Percentiles rank a stretch among this genome's conserved stretches.
Conservation (phyloP, 371 early-diverging fungal species). For the Apophysomyces trapeziformis region DNA sequence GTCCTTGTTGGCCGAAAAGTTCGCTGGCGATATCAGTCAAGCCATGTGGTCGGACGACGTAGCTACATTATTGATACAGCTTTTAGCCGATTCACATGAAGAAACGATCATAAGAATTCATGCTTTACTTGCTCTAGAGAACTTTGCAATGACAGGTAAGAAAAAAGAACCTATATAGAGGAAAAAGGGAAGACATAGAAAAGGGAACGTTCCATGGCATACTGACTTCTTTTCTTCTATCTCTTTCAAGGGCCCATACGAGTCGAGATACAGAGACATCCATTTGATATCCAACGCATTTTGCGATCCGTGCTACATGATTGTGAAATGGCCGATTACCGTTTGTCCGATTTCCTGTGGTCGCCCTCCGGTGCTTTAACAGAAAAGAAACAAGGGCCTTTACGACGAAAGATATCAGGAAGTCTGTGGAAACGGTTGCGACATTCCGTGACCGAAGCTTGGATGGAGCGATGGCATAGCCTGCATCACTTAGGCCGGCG, state of each 20-base stretch:
- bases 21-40: slow-evolving; percentile 49
- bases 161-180: background rate
- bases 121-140: slow-evolving; percentile 49
- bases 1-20: slow-evolving; percentile 49
- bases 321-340: slow-evolving; percentile 36
- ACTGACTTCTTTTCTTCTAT: background rate
- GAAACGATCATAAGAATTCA: slow-evolving; percentile 41
- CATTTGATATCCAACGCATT: slow-evolving; percentile 30
- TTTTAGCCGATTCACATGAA: slow-evolving; percentile 34
- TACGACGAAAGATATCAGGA: background rate
- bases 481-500: background rate
- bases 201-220: background rate
- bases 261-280: slow-evolving; percentile 29
- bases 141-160: slow-evolving; percentile 52
- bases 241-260: slow-evolving; percentile 34
- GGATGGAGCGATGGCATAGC: background rate
- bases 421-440: background rate
- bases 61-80: slow-evolving; percentile 33
- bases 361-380: background rate
- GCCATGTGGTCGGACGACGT: slow-evolving; percentile 43
- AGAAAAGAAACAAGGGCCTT: background rate
- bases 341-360: slow-evolving; percentile 5
- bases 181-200: background rate
- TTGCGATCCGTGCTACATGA: slow-evolving; percentile 34
- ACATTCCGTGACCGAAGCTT: background rate